Evolutionary conservation across 163 green algal genomes (phyloP), one percentile per base, ranked within the genome.

Genomic region (Volvox carteri): DNA sequence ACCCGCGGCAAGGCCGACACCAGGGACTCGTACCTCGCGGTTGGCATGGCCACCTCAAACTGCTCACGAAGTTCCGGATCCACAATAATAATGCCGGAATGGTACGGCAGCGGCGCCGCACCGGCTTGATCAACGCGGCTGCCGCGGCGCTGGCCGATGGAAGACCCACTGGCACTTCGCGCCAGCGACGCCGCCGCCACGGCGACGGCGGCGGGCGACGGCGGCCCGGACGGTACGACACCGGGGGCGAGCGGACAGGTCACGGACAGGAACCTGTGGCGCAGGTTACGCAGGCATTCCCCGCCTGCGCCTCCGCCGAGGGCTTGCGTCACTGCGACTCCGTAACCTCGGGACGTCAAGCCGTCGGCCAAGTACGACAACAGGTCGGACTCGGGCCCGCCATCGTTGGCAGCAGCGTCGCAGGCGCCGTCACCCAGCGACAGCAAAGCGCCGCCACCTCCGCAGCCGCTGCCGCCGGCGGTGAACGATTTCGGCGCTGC

Each of bases 221-320:
- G 79, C 42, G 79, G 79, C 1, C 79, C 79, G n/a, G 42, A 68
- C 41, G 62, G 25, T 5, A 86, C 25, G 14, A 60, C 44, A 25
- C 87, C 92, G 41, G 77, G 52, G 16, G 90, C 52, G 46, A 72
- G 62, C 30, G 67, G 83, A 0, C 37, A 60, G 0, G 86, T 65
- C 33, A 94, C 92, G 2, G 89, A 91, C 35, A 96, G 84, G 89
- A 96, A 97, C n/a, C 81, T 91, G 92, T 98, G 96, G 65, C 95
- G 94, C 50, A 98, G 90, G 78, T 96, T 97, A 78, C 95, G 93
- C n/a, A 98, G 92, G 91, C 95, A 98, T 19, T 94, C 91, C 48
- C 90, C 93, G 81, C 95, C 95, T 0, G 89, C 60, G 33, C 95
- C 95, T 62, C 95, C 95, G 41, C 95, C 95, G 30, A 97, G 84